Conservation (phyloP, 163 green algal species). For the Smithsoniella earleae region DNA sequence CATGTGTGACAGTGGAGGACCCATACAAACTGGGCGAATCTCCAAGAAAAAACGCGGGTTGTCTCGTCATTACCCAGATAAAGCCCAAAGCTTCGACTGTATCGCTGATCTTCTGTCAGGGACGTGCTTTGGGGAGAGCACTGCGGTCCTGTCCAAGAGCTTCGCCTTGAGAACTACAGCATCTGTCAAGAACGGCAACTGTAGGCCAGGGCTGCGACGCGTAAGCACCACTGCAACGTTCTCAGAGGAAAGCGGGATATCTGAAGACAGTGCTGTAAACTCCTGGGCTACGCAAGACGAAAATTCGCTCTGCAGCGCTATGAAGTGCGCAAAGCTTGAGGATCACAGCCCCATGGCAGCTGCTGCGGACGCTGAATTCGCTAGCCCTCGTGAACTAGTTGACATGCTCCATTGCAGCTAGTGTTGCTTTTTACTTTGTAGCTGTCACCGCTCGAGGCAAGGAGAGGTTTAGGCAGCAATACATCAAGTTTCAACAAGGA, state of each 20-base stretch:
- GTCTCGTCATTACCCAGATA: slow-evolving; percentile 12
- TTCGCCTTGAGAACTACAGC: not conserved
- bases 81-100: slow-evolving; percentile 29
- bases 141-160: slow-evolving; percentile 10
- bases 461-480: no score
- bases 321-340: not conserved
- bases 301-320: not conserved
- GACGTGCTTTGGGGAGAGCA: slow-evolving; percentile 13
- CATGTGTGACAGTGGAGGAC: not conserved
- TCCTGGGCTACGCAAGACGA: not conserved
- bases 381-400: no score
- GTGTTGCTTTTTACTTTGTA: no score
- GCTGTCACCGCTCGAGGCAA: no score
- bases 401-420: no score
- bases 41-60: slow-evolving; percentile 16
- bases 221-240: not conserved
- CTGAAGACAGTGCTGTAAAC: slow-evolving; percentile 11
- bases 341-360: no score
- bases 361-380: no score
- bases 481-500: no score
- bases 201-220: not conserved
- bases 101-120: not conserved
- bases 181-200: not conserved
- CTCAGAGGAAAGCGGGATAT: slow-evolving; percentile 10
- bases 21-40: not conserved